Evolutionary conservation across 2,329 filamentous ascomycete species (phyloP).

Genomic region (Penicillium sp.): DNA sequence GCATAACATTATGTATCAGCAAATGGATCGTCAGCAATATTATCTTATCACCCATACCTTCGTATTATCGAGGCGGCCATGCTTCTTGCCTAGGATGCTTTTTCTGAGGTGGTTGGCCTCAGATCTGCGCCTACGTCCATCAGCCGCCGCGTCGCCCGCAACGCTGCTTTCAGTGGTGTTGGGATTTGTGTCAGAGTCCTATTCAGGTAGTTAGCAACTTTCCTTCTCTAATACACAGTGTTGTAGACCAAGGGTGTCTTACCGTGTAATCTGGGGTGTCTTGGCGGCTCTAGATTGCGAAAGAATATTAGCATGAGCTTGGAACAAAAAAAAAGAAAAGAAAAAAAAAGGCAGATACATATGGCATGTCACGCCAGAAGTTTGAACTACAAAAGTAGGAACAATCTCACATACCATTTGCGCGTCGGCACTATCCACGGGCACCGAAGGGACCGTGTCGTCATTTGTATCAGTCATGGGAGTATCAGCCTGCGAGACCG

Average conservation of each 20-base stretch:
- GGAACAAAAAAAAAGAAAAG: not conserved
- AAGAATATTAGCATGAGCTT: conserved; percentile 9
- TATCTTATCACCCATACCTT: conserved; percentile 53
- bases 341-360: not conserved
- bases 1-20: conserved; percentile 10
- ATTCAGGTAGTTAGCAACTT: not conserved
- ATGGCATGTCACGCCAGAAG: not conserved
- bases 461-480: conserved; percentile 41
- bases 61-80: conserved; percentile 79
- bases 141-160: conserved; percentile 60
- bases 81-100: conserved; percentile 89
- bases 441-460: conserved; percentile 29
- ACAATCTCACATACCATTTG: conserved; percentile 27
- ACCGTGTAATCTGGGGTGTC: conserved; percentile 57
- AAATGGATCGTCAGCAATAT: not conserved
- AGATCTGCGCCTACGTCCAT: conserved; percentile 76
- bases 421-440: conserved; percentile 32
- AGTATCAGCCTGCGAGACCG: conserved; percentile 39
- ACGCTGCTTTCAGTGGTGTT: conserved; percentile 74
- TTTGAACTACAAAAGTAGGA: not conserved
- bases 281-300: conserved; percentile 39
- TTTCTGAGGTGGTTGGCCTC: conserved; percentile 84
- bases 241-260: conserved; percentile 16
- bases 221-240: not conserved
- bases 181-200: conserved; percentile 59